phyloP scores from a whole-genome alignment of 176 grass and related monocot species.

The Phoenix roebelenii region DNA sequence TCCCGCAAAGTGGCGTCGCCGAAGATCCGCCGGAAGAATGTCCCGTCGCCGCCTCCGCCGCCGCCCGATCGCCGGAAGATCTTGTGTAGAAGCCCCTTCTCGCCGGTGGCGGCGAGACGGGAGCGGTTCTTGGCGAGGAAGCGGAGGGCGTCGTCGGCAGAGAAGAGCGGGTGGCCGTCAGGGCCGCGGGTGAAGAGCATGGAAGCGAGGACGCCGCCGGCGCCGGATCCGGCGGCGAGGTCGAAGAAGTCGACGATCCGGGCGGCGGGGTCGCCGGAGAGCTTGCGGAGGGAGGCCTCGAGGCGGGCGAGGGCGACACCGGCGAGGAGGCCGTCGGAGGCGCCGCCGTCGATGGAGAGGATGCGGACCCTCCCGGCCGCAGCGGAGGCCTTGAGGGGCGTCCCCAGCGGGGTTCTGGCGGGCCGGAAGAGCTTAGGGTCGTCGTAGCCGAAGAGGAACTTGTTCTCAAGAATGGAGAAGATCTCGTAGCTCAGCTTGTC shows the following conservation, averaged over 20 bases:
- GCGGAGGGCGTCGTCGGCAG: conserved; percentile 9
- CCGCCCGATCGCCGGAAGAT: conserved; percentile 7
- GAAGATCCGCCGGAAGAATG: conserved; percentile 2
- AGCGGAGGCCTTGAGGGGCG: background rate
- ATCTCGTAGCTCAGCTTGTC: conserved; percentile 10
- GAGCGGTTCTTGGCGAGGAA: conserved; percentile 11
- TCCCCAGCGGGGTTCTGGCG: background rate
- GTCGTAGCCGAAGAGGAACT: conserved; percentile 6
- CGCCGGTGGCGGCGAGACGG: background rate
- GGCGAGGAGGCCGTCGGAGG: conserved; percentile 12
- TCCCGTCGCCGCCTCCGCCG: background rate
- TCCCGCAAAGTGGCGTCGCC: conserved; percentile 15
- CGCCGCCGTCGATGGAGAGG: conserved; percentile 15
- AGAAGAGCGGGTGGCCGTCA: conserved; percentile 4
- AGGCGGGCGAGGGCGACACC: conserved; percentile 12
- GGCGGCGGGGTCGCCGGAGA: conserved; percentile 3
- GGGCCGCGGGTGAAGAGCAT: conserved; percentile 13
- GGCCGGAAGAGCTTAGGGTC: background rate
- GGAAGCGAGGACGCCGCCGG: conserved; percentile 10
- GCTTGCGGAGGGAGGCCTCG: conserved; percentile 9
- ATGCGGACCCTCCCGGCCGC: background rate
- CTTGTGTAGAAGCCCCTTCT: conserved; percentile 1
- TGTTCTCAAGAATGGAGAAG: conserved; percentile 6
- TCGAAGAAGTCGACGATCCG: conserved; percentile 13
- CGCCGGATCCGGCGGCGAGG: conserved; percentile 12